Evolutionary conservation across 371 early-diverging fungal genomes (phyloP), one percentile per base, ranked within the genome.

Genomic region (Lichtheimia ramosa): DNA sequence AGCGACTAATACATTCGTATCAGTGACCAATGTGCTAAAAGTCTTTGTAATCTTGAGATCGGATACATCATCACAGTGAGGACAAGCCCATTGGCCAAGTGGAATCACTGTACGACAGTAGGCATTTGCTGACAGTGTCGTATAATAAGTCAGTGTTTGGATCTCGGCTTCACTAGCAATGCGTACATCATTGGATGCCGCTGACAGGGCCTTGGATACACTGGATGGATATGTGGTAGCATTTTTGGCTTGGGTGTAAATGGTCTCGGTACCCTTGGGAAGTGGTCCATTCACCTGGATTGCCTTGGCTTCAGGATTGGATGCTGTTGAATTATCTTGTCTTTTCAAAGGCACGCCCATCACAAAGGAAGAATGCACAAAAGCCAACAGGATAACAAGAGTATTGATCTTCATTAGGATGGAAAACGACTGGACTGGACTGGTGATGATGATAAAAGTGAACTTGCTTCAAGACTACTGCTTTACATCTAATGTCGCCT

Each of bases 21-120:
- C 59, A 27, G 28, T 40, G n/a, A 49, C 18, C 21, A 51, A 54
- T 1, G 59, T 62, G 3, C 41, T 58, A 20, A 66, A 66, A 7
- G 66, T 58, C 21, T 51, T 52, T 12, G 62, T 51, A 8, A 66
- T 13, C 15, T 50, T 58, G 21, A 48, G 48, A 43, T 54, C 50
- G 55, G 59, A 51, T 21, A 55, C 25, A 10, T 16, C 41, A 16
- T 49, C n/a, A 39, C 64, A 64, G 34, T 64, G 56, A n/a, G 41
- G 40, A 20, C 64, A 59, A 23, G 49, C 49, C 48, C 48, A 59
- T 6, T 34, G 39, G 5, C 46, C 43, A 42, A 48, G 42, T 3
- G 59, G 65, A 23, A 62, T 51, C 12, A 64, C 65, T 1, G 55
- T 34, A 18, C 52, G 43, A 43, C 65, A 64, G 18, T 64, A 64